phyloP scores from a whole-genome alignment of 257 asterid genomes.

The Solanum bulbocastanum region DNA sequence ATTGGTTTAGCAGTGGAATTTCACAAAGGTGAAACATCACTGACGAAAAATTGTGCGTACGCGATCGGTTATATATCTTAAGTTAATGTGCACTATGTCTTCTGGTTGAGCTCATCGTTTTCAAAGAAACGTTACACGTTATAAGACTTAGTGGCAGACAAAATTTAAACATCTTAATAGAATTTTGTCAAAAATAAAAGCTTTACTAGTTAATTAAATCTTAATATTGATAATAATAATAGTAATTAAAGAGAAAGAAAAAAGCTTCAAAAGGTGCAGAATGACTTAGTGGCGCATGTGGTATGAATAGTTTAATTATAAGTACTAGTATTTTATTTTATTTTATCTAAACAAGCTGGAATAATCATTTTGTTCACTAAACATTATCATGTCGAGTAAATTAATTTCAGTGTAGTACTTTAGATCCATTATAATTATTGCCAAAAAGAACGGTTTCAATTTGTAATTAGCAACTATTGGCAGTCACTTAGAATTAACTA shows the following conservation, averaged over 20 bases:
- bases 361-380: slow-evolving; percentile 5
- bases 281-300: not conserved
- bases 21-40: too few species aligned
- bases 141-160: not conserved
- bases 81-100: not conserved
- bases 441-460: not conserved
- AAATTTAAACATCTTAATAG: not conserved
- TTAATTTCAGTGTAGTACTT: not conserved
- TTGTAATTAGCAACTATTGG: not conserved
- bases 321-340: not conserved
- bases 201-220: not conserved
- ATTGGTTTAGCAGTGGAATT: too few species aligned
- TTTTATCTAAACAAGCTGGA: not conserved
- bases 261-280: not conserved
- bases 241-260: not conserved
- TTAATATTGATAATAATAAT: not conserved
- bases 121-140: not conserved
- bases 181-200: not conserved
- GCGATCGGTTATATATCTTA: not conserved
- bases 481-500: not conserved
- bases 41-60: too few species aligned
- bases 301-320: not conserved
- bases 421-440: not conserved
- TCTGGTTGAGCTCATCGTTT: not conserved
- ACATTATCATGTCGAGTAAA: not conserved